Evolutionary conservation across 2,329 filamentous ascomycete genomes (phyloP).

Genomic region (Talaromyces funiculosus): DNA sequence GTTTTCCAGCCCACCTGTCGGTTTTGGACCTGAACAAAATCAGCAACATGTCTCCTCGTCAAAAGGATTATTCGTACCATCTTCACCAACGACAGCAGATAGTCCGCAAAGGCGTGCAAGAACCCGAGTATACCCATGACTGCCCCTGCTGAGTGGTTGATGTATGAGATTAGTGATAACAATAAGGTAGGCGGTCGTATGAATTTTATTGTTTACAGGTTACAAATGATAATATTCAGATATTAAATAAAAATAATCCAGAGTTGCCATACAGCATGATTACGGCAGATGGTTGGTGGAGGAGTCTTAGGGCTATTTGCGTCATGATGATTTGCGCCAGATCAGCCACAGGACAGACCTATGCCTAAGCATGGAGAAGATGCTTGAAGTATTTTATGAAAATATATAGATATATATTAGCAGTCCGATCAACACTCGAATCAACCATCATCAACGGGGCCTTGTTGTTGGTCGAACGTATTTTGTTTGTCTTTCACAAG

Average conservation of each 20-base stretch:
- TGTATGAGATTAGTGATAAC: neutral
- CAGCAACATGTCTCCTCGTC: neutral
- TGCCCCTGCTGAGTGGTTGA: neutral
- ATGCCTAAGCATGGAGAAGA: neutral
- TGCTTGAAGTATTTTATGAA: too few relatives aligned
- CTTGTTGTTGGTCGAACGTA: too few relatives aligned
- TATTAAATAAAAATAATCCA: too few relatives aligned
- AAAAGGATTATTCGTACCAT: neutral
- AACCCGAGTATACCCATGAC: neutral
- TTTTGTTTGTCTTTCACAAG: too few relatives aligned
- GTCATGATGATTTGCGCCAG: neutral
- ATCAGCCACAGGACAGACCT: neutral
- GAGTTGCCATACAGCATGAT: too few relatives aligned
- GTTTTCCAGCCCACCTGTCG: constrained; percentile 2
- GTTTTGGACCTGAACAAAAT: neutral
- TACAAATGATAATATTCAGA: too few relatives aligned
- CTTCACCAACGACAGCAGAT: neutral
- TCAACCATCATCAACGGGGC: too few relatives aligned
- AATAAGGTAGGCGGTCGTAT: too few relatives aligned
- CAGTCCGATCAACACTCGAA: too few relatives aligned
- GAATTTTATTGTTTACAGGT: neutral
- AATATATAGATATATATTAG: too few relatives aligned
- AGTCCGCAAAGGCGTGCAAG: constrained; percentile 1
- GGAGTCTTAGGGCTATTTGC: neutral
- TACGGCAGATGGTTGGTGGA: neutral